Evolutionary conservation across 2,329 filamentous ascomycete species (phyloP), one percentile per base, ranked within the genome.

Genomic region (Paraconiothyrium brasiliense): DNA sequence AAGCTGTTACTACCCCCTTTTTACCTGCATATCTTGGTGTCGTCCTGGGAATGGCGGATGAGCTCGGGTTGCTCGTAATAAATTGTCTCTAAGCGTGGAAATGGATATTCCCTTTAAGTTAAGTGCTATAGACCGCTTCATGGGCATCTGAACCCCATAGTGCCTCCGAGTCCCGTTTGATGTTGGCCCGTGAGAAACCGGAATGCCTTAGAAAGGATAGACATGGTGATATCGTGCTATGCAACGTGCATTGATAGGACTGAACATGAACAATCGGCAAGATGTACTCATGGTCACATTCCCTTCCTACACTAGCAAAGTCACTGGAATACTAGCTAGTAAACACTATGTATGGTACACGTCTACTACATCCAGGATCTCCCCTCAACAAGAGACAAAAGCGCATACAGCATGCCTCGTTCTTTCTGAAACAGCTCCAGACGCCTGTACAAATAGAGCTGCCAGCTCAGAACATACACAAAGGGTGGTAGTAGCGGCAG

Each of bases 41-140:
- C 55, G 55, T 41, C 22, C 47, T 58, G 46, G 55, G 39, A 43
- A 48, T 62, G 61, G 56, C 52, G 59, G 54, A 70, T 70, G 68
- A 63, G 63, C 43, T 64, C 60, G 62, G 65, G 63, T 63, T 71
- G 71, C 69, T 67, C 68, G 68, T 71, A 68, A 71, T 73, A 72
- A 69, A 73, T 69, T 71, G 67, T 69, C 60, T 71, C 65, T 72
- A 66, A 74, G 71, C 68, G 70, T 71, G 46, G 63, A 67, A 74
- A 74, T 73, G 66, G 64, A 71, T 63, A 20, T 70, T 63, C 69
- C 39, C 46, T 22, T 32, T 32, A 24, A 20, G 6, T 41, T 16
- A 39, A 55, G 10, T 35, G 10, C 14, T 52, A n/a, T 34, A 52
- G 10, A n/a, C 32, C 32, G 6, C 16, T n/a, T n/a, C 7, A 22